Percentiles rank a stretch among this genome's conserved stretches.
These are phyloP conservation scores for Pichia sp. DNA, from an alignment of 1,139 yeast species.

Conservation along the genomic window DNA sequence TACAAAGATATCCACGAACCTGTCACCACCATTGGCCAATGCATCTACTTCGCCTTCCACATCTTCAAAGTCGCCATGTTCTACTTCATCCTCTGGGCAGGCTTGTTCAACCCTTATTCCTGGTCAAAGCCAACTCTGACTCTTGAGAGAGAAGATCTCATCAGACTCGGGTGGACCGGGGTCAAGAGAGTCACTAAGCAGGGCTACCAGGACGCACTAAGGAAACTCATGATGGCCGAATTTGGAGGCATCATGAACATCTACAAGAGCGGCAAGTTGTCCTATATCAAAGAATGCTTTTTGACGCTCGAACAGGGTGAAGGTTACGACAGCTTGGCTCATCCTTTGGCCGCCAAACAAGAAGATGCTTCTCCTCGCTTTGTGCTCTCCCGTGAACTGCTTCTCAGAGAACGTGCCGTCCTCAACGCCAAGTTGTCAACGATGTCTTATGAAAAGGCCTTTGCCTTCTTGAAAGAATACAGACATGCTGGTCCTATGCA, in stretches of 20 bases:
- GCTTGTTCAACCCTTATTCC: conserved; percentile 71
- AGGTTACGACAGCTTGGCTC: conserved; percentile 53
- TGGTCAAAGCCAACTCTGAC: conserved; percentile 32
- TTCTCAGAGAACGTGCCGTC: conserved; percentile 40
- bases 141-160: conserved; percentile 48
- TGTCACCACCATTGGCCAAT: conserved; percentile 49
- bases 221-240: conserved; percentile 58
- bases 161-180: conserved; percentile 88
- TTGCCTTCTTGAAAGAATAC: conserved; percentile 47
- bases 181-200: conserved; percentile 67
- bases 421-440: conserved; percentile 21
- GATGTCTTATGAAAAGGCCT: conserved; percentile 44
- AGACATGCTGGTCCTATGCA: conserved; percentile 62
- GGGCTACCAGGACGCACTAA: conserved; percentile 69
- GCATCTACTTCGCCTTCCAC: conserved; percentile 69
- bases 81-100: conserved; percentile 57
- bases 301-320: conserved; percentile 66
- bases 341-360: not conserved
- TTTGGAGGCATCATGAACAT: conserved; percentile 80
- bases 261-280: conserved; percentile 66
- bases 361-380: conserved; percentile 35
- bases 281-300: conserved; percentile 52
- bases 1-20: conserved; percentile 39
- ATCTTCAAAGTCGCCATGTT: conserved; percentile 55
- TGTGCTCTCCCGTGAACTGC: conserved; percentile 41